Base-by-base conservation (phyloP, 371 early-diverging fungal genomes). In the Mucor lusitanicus region DNA sequence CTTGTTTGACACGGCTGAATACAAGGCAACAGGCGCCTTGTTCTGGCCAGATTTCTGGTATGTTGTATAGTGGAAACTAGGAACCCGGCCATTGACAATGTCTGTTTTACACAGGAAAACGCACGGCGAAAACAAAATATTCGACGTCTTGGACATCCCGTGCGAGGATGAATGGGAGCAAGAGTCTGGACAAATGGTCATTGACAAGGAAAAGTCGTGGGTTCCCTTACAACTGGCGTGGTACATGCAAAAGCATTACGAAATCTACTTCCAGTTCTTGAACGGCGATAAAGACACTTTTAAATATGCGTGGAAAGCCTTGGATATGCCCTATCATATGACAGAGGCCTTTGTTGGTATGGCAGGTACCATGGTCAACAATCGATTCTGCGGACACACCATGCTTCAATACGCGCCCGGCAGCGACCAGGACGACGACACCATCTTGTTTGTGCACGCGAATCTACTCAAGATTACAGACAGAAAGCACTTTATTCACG, bases 31-130 rank as follows among this genome's bases (percentile, higher is more conserved):
- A 9, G 86, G 87, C 28, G 84, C 83, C 0, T 48, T 88, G 27
- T 84, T 88, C 44, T 88, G 88, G 88, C 83, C 83, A 0, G 88
- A 88, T 61, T 86, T 78, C 57, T 85, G 87, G 80, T 78, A 72
- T 66, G 64, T 35, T 7, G 2, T 30, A n/a, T n/a, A n/a, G n/a
- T n/a, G n/a, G n/a, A n/a, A n/a, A n/a, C n/a, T n/a, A n/a, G n/a
- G n/a, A n/a, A n/a, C n/a, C 30, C 30, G 32, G 5, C 2, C n/a
- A 56, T 15, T 28, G 11, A 56, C 11, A 9, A 3, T 15, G 21
- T n/a, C 1, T 12, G 19, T 53, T 3, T n/a, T 39, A 8, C 7
- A 30, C 44, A 80, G 81, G 81, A 82, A 79, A 72, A 82, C 82
- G 23, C 76, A 80, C 33, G 74, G 68, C 13, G 82, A 79, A 21